Evolutionary conservation across 768 basidiomycete genomes (phyloP).

Genomic region (Polyporus arcularius): DNA sequence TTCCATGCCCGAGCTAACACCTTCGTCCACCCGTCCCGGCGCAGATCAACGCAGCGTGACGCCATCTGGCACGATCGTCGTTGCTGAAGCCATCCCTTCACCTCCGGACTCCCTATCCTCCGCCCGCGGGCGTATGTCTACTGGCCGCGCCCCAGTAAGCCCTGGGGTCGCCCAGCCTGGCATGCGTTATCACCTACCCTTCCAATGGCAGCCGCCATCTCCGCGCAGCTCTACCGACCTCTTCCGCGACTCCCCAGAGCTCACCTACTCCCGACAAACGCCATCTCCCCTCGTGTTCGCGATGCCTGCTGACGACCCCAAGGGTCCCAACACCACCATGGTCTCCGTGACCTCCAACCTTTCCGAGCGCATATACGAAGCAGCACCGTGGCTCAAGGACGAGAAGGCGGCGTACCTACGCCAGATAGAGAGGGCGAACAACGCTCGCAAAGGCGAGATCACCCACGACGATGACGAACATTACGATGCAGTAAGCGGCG

Average conservation of each 20-base stretch:
- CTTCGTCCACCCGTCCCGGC: constrained; percentile 7
- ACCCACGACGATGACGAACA: constrained; percentile 13
- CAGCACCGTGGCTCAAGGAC: constrained; percentile 17
- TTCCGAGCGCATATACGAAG: constrained; percentile 10
- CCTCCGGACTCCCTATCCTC: constrained; percentile 16
- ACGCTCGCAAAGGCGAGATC: constrained; percentile 5
- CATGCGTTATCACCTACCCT: constrained; percentile 22
- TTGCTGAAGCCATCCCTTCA: constrained; percentile 17
- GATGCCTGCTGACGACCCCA: constrained; percentile 15
- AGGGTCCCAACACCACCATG: neutral
- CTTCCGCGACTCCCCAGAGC: constrained; percentile 5
- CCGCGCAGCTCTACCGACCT: constrained; percentile 1
- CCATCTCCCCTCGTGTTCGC: constrained; percentile 30
- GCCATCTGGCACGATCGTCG: constrained; percentile 15
- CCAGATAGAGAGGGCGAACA: constrained; percentile 10
- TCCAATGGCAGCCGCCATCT: constrained; percentile 16
- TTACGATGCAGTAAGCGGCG: constrained; percentile 22
- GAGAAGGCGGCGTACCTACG: constrained; percentile 17
- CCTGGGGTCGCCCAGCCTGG: constrained; percentile 8
- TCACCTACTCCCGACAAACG: constrained; percentile 9
- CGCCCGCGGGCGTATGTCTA: constrained; percentile 5
- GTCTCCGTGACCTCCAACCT: constrained; percentile 4
- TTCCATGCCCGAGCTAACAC: constrained; percentile 2
- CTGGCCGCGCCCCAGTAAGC: constrained; percentile 17
- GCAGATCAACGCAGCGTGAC: constrained; percentile 10